A percentile compares a stretch with the other conserved stretches of the same genome.
Conservation (phyloP, 2,329 filamentous ascomycete genomes). For the Colletotrichum trifolii region DNA sequence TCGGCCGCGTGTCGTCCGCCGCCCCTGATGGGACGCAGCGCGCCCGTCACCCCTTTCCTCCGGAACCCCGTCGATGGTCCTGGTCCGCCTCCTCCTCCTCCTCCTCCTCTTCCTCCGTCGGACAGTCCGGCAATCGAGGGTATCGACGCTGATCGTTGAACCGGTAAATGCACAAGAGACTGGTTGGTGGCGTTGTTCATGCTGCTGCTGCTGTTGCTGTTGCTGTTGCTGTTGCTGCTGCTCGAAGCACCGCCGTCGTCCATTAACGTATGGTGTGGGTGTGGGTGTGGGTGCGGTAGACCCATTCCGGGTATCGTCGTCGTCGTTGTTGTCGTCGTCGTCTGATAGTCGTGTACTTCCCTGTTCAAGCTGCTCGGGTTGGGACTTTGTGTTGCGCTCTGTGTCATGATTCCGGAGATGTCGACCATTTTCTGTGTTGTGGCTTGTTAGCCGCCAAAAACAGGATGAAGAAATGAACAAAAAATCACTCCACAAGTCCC, state of each 20-base stretch:
- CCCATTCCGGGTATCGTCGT: too few species aligned
- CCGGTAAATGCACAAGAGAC: conserved; percentile 19
- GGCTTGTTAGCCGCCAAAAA: conserved; percentile 23
- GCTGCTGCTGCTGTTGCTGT: too few species aligned
- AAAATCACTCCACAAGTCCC: neutral
- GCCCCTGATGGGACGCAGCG: conserved; percentile 21
- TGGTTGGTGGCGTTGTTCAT: neutral
- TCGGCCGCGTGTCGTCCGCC: conserved; percentile 18
- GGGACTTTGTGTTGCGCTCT: conserved; percentile 24
- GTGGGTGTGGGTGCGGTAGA: conserved; percentile 2
- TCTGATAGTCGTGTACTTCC: conserved; percentile 4
- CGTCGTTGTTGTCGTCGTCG: neutral
- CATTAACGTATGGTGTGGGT: neutral
- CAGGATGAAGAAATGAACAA: too few species aligned
- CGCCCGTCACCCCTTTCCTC: conserved; percentile 27
- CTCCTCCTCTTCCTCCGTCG: too few species aligned
- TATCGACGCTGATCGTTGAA: conserved; percentile 7
- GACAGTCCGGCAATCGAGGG: neutral
- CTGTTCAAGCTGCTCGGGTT: conserved; percentile 17
- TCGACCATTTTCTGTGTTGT: conserved; percentile 38
- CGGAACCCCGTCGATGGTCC: neutral
- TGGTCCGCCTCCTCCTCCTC: too few species aligned
- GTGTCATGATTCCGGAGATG: conserved; percentile 36
- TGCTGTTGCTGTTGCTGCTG: neutral
- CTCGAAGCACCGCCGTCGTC: conserved; percentile 12